phyloP scores from a whole-genome alignment of 1,139 yeast species.

The Candida tetrigidarum region DNA sequence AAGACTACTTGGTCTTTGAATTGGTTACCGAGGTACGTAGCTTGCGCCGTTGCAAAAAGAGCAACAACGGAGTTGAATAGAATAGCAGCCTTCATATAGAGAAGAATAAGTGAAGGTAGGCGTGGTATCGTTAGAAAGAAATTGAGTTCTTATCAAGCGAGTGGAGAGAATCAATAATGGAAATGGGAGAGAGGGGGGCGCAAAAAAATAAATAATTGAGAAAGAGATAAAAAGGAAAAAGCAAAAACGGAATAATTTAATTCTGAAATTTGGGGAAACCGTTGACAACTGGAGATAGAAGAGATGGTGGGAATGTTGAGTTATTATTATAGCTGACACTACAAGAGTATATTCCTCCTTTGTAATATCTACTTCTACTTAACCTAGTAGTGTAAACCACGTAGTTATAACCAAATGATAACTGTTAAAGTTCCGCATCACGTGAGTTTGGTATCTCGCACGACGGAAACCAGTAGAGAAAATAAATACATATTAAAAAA shows the following conservation, averaged over 20 bases:
- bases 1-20: constrained; percentile 15
- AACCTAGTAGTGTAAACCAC: no score
- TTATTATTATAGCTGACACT: no score
- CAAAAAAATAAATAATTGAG: background rate
- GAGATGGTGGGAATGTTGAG: no score
- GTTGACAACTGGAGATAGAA: no score
- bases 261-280: no score
- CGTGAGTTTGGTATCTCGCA: background rate
- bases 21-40: constrained; percentile 11
- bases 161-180: no score
- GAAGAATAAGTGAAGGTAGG: no score
- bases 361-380: no score
- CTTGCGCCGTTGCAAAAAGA: constrained; percentile 10
- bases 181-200: background rate
- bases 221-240: background rate
- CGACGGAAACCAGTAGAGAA: background rate
- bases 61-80: constrained; percentile 3
- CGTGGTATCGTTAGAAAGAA: background rate
- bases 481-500: background rate
- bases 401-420: no score
- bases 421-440: no score
- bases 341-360: no score
- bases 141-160: background rate
- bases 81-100: constrained; percentile 5
- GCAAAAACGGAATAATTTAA: no score